A percentile compares a stretch with the other conserved stretches of the same genome.
phyloP scores from a whole-genome alignment of 306 rosid species.

The Rubus idaeus region DNA sequence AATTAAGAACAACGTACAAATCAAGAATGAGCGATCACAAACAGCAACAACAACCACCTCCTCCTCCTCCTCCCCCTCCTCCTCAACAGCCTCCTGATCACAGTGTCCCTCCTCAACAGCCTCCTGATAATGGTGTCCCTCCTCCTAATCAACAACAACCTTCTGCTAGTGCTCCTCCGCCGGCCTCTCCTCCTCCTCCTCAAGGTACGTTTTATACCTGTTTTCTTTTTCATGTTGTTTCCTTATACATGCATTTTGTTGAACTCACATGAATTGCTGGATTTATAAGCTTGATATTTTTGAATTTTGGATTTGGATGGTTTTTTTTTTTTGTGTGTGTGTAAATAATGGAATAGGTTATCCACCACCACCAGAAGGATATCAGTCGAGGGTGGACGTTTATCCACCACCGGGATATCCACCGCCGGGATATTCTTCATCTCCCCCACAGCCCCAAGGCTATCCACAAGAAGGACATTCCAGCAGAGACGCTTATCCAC shows the following conservation, averaged over 20 bases:
- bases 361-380: slow-evolving; percentile 45
- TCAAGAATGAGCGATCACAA: slow-evolving; percentile 60
- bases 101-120: slow-evolving; percentile 3
- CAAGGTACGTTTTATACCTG: slow-evolving; percentile 42
- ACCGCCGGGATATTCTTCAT: slow-evolving; percentile 35
- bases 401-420: slow-evolving; percentile 37
- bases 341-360: slow-evolving; percentile 43
- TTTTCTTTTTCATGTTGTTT: neutral
- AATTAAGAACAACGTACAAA: neutral
- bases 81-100: neutral
- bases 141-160: neutral
- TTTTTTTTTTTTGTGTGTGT: neutral
- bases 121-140: neutral
- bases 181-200: slow-evolving; percentile 45
- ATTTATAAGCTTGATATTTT: neutral
- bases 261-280: neutral
- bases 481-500: slow-evolving; percentile 60
- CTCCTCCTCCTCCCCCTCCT: slow-evolving; percentile 41
- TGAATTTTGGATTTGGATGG: neutral
- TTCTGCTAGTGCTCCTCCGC: neutral
- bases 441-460: slow-evolving; percentile 45
- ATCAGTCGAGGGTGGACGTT: slow-evolving; percentile 19
- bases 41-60: slow-evolving; percentile 35
- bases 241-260: no score
- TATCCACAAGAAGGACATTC: slow-evolving; percentile 45